Percentiles rank a stretch among this genome's conserved stretches.
Conservation (phyloP, 208 protist species). For the Perkinsela sp. region DNA sequence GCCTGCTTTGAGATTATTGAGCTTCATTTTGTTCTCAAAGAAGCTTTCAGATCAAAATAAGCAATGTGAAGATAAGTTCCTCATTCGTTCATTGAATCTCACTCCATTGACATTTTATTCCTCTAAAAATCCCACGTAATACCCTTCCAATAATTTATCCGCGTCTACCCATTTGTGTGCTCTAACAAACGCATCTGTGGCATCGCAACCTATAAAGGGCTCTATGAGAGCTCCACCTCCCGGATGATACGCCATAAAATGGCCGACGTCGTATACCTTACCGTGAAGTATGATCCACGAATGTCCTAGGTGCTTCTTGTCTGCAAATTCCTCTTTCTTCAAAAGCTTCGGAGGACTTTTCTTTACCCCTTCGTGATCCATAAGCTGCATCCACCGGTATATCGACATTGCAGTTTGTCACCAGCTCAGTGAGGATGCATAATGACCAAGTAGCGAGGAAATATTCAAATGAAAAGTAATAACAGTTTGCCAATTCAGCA, state of each 20-base stretch:
- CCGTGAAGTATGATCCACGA: slow-evolving; percentile 47
- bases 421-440: too few species aligned
- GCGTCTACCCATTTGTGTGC: slow-evolving; percentile 34
- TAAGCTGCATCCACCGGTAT: background rate
- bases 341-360: slow-evolving; percentile 9
- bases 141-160: slow-evolving; percentile 21
- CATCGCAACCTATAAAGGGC: slow-evolving; percentile 41
- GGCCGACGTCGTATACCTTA: slow-evolving; percentile 52
- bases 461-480: too few species aligned
- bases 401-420: too few species aligned
- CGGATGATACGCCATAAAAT: slow-evolving; percentile 56
- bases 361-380: slow-evolving; percentile 1
- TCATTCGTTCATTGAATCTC: too few species aligned
- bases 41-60: too few species aligned
- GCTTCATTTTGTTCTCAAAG: slow-evolving; percentile 4
- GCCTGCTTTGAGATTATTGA: slow-evolving; percentile 37
- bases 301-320: slow-evolving; percentile 23
- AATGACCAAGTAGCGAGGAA: too few species aligned
- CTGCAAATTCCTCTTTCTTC: slow-evolving; percentile 18
- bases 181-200: slow-evolving; percentile 36
- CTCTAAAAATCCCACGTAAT: slow-evolving; percentile 33
- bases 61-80: too few species aligned
- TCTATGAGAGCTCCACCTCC: slow-evolving; percentile 50
- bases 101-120: too few species aligned
- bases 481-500: too few species aligned